Percentiles rank a stretch among this genome's conserved stretches.
These are phyloP conservation scores for Apophysomyces variabilis DNA, from an alignment of 371 early-diverging fungal species.

Conservation along the genomic window DNA sequence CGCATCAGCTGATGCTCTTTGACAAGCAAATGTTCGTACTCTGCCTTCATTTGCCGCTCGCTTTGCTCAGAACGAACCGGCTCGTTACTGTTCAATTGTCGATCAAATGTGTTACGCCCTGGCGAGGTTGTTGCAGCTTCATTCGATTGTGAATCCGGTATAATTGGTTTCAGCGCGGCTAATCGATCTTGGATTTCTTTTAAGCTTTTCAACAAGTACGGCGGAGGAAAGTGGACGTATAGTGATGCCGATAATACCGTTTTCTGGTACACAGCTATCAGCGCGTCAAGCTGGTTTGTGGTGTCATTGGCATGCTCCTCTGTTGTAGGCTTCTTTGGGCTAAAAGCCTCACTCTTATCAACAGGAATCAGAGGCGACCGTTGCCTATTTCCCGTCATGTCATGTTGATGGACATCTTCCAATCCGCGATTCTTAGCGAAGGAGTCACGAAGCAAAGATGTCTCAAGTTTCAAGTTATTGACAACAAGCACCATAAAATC, in stretches of 20 bases:
- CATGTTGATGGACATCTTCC: slow-evolving; percentile 15
- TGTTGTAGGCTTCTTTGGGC: not conserved
- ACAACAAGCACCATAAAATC: slow-evolving; percentile 85
- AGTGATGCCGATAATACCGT: slow-evolving; percentile 88
- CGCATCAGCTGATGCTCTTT: slow-evolving; percentile 54
- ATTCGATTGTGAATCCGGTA: slow-evolving; percentile 1
- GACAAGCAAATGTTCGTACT: slow-evolving; percentile 52
- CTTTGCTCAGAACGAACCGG: not conserved
- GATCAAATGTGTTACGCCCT: slow-evolving; percentile 33
- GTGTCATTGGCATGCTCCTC: slow-evolving; percentile 12
- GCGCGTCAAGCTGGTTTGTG: slow-evolving; percentile 22
- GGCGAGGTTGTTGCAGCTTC: slow-evolving; percentile 25
- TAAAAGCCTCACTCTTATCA: not conserved
- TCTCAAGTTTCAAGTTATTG: slow-evolving; percentile 86
- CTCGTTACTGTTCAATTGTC: slow-evolving; percentile 12
- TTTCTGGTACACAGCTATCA: slow-evolving; percentile 58
- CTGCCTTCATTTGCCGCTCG: slow-evolving; percentile 26
- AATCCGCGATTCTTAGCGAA: slow-evolving; percentile 49
- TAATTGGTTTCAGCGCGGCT: slow-evolving; percentile 22
- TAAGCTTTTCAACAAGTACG: slow-evolving; percentile 76
- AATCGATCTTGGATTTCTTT: slow-evolving; percentile 65
- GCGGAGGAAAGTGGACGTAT: slow-evolving; percentile 82
- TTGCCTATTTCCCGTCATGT: slow-evolving; percentile 5
- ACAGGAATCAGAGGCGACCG: slow-evolving; percentile 18
- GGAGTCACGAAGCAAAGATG: slow-evolving; percentile 68